phyloP scores from a whole-genome alignment of 1,284 basidiomycete genomes.

The Cutaneotrichosporon arboriforme region DNA sequence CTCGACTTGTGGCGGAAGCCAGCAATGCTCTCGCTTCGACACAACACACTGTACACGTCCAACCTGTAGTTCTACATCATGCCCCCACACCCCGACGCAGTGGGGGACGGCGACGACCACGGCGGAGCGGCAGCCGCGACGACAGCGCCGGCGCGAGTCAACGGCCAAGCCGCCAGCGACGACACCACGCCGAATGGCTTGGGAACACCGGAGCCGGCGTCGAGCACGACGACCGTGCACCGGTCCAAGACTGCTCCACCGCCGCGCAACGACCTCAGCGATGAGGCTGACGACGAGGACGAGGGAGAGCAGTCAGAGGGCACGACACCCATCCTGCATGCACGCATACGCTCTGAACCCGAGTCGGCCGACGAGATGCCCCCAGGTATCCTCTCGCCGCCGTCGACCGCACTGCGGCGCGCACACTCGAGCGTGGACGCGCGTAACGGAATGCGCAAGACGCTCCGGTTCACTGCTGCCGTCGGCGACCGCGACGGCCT shows the following conservation, averaged over 20 bases:
- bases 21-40: no score
- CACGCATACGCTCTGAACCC: slow-evolving; percentile 1
- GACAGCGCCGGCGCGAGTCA: no score
- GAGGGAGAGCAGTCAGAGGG: not conserved
- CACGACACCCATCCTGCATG: not conserved
- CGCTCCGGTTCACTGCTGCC: slow-evolving; percentile 15
- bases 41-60: no score
- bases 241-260: slow-evolving; percentile 4
- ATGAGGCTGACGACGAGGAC: not conserved
- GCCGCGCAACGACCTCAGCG: not conserved
- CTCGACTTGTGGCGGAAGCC: no score
- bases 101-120: no score
- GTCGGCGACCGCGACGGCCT: not conserved
- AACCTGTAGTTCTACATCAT: no score
- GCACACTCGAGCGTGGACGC: slow-evolving; percentile 2
- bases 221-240: not conserved
- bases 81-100: no score
- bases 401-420: slow-evolving; percentile 3
- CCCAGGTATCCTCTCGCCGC: not conserved
- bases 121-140: no score
- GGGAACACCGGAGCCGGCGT: no score
- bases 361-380: slow-evolving; percentile 1
- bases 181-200: no score
- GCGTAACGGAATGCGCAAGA: slow-evolving; percentile 2
- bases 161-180: no score